phyloP scores from a whole-genome alignment of 2,329 filamentous ascomycete genomes.

The Fusarium sp. region DNA sequence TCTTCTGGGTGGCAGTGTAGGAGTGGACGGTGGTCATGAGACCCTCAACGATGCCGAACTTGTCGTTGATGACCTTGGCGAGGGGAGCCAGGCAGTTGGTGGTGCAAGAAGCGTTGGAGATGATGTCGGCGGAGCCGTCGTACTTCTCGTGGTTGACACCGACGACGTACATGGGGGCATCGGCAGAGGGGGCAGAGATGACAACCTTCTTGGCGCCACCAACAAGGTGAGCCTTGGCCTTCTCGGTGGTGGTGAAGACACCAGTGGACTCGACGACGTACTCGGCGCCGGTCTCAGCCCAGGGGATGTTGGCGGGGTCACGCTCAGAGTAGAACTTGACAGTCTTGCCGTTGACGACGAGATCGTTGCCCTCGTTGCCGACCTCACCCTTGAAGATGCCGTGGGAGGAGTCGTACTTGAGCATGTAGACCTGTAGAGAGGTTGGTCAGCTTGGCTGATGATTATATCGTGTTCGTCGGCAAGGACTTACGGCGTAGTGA shows the following conservation, averaged over 20 bases:
- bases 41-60: slow-evolving; percentile 97
- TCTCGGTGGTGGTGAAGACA: slow-evolving; percentile 99
- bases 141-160: slow-evolving; percentile 97
- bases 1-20: slow-evolving; percentile 99
- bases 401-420: slow-evolving; percentile 99
- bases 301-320: slow-evolving; percentile 91
- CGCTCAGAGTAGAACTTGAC: slow-evolving; percentile 95
- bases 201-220: slow-evolving; percentile 98
- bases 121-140: slow-evolving; percentile 89
- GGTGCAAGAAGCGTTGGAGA: slow-evolving; percentile 99
- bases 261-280: slow-evolving; percentile 98
- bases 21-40: slow-evolving; percentile 99
- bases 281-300: slow-evolving; percentile 85
- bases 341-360: slow-evolving; percentile 93
- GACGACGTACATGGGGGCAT: slow-evolving; percentile 99
- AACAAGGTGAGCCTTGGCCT: slow-evolving; percentile 93
- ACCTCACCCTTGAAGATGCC: slow-evolving; percentile 95
- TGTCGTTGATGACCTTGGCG: slow-evolving; percentile 99
- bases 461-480: background rate
- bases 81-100: slow-evolving; percentile 99
- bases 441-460: slow-evolving; percentile 21
- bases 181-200: slow-evolving; percentile 91
- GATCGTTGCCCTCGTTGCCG: slow-evolving; percentile 75
- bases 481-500: slow-evolving; percentile 88
- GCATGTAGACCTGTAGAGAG: slow-evolving; percentile 91